phyloP scores from a whole-genome alignment of 1,284 basidiomycete genomes.

The Austroboletus niveus region DNA sequence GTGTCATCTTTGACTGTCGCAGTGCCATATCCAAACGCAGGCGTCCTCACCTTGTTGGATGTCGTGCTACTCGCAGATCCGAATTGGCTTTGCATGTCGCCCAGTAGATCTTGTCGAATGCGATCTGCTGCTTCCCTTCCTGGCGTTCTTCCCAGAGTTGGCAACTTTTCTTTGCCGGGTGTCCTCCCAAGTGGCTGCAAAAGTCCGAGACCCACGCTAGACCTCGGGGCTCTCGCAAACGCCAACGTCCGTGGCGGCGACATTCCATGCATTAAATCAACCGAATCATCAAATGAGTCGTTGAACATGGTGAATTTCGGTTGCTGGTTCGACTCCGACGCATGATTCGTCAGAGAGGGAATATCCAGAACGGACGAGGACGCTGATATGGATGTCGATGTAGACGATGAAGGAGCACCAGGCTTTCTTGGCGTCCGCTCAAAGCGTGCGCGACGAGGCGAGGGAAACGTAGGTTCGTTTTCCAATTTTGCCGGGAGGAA shows the following conservation, averaged over 20 bases:
- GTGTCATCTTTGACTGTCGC: constrained; percentile 45
- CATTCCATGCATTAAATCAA: constrained; percentile 58
- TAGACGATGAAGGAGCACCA: constrained; percentile 25
- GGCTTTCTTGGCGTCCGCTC: constrained; percentile 33
- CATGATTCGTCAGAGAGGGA: constrained; percentile 24
- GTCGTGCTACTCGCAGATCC: constrained; percentile 12
- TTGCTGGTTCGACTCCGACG: constrained; percentile 24
- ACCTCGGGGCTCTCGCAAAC: constrained; percentile 70
- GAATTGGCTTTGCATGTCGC: constrained; percentile 41
- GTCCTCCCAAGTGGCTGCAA: constrained; percentile 57
- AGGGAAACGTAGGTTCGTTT: constrained; percentile 51
- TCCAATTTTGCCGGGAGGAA: constrained; percentile 59
- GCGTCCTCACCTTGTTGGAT: constrained; percentile 24
- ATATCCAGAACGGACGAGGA: constrained; percentile 33
- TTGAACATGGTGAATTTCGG: constrained; percentile 44
- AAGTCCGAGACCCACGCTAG: constrained; percentile 48
- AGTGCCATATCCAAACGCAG: constrained; percentile 22
- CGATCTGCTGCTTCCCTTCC: constrained; percentile 63
- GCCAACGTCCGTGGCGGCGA: constrained; percentile 86
- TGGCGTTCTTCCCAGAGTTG: constrained; percentile 60
- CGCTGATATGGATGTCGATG: constrained; percentile 17
- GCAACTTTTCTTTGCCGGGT: constrained; percentile 52
- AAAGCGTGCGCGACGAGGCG: constrained; percentile 37
- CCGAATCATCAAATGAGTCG: constrained; percentile 57
- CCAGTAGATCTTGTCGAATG: constrained; percentile 61